Evolutionary conservation across 768 basidiomycete species (phyloP), one percentile per base, ranked within the genome.

Genomic region (Termitomyces heimii): DNA sequence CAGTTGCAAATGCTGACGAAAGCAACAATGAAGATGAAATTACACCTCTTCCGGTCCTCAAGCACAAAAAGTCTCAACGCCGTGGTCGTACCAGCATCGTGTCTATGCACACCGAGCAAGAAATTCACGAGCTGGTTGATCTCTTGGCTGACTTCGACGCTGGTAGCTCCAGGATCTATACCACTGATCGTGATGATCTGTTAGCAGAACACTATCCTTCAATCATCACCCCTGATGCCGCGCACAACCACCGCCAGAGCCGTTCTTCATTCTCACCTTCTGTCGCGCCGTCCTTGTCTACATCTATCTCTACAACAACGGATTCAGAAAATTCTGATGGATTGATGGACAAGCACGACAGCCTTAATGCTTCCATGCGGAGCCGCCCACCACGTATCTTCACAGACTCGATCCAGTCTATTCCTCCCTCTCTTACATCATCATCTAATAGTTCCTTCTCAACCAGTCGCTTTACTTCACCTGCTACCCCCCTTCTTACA

Each of bases 41-140:
- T 45, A 64, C 64, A 51, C 65, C 68, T 37, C 61, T 73, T 6
- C 72, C 65, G 1, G 60, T 60, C 16, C 65, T 67, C 62, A 44
- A 50, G 26, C 60, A 56, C 12, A 45, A 35, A n/a, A 63, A 60
- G 51, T 61, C 66, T 9, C 67, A 65, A 56, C 60, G 57, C 18
- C 68, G 64, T n/a, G 66, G 67, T 12, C 75, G 78, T 55, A 65
- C 65, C 49, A 83, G 80, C 60, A 62, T 72, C 22, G 72, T 82
- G 32, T 82, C 82, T 4, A 66, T 75, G 7, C 68, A 72, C 13
- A 80, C 81, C 10, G 82, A 83, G 49, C 63, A 68, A 31, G 82
- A 83, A 57, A 72, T 83, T 14, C 65, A 73, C n/a, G 78, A 76
- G n/a, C 67, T 83, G 47, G 75, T 77, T 2, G 81, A 81, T 29